Conservation (phyloP, 306 rosid genomes). For the Ochetophila trinervis region DNA sequence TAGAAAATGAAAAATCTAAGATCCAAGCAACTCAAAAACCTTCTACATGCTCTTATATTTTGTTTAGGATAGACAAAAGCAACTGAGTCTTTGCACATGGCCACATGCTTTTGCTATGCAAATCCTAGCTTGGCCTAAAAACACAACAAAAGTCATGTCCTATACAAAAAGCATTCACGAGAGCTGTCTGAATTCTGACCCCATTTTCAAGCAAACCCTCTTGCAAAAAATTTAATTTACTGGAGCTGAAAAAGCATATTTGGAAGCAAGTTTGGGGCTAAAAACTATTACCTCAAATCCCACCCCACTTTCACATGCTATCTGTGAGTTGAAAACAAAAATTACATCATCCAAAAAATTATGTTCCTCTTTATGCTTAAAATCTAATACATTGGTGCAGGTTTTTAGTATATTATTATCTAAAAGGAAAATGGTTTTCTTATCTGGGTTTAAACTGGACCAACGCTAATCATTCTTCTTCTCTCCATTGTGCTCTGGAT, state of each 20-base stretch:
- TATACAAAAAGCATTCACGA: no score
- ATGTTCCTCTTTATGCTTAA: no score
- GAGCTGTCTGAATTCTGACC: no score
- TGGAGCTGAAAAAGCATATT: slow-evolving; percentile 17
- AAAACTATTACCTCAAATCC: slow-evolving; percentile 32
- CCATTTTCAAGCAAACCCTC: slow-evolving; percentile 24
- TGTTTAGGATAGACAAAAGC: no score
- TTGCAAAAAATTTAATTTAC: no score
- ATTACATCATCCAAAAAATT: slow-evolving; percentile 27
- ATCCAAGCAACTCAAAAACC: no score
- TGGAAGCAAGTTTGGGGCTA: slow-evolving; percentile 33
- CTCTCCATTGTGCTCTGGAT: slow-evolving; percentile 44
- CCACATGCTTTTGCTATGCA: no score
- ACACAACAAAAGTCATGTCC: no score
- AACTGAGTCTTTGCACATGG: no score
- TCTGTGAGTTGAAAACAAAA: slow-evolving; percentile 40
- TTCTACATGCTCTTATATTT: no score
- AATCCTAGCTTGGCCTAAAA: no score
- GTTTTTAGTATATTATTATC: slow-evolving; percentile 3
- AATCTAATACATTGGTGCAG: slow-evolving; percentile 10
- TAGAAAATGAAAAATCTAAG: no score
- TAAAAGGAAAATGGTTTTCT: slow-evolving; percentile 7
- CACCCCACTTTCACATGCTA: slow-evolving; percentile 69
- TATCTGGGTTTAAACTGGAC: slow-evolving; percentile 27
- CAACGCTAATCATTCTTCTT: slow-evolving; percentile 43